Evolutionary conservation across 2,329 filamentous ascomycete species (phyloP).

Genomic region (Colletotrichum lupini): DNA sequence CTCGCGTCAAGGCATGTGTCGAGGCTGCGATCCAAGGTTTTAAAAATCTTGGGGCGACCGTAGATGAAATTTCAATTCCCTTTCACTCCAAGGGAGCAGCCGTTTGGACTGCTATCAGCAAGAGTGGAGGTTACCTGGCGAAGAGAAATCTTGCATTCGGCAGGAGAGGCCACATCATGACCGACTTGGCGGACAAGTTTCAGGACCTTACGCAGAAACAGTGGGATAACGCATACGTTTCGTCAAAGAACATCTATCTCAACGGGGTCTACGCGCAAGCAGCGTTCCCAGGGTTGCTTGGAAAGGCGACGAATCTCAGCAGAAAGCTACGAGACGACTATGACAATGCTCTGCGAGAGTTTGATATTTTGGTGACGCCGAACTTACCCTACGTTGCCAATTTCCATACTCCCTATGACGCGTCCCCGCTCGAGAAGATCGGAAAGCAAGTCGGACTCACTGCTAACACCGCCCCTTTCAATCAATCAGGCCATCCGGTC

Average conservation of each 20-base stretch:
- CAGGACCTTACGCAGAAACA: conserved; percentile 28
- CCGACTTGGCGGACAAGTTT: conserved; percentile 47
- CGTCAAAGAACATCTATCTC: conserved; percentile 55
- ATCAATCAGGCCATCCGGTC: conserved; percentile 60
- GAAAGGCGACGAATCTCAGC: conserved; percentile 17
- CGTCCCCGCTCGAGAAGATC: conserved; percentile 51
- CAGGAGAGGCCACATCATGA: conserved; percentile 37
- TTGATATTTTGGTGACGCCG: not conserved
- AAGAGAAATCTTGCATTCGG: conserved; percentile 21
- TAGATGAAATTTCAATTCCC: conserved; percentile 58
- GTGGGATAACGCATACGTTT: conserved; percentile 23
- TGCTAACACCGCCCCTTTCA: conserved; percentile 59
- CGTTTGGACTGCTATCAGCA: conserved; percentile 57
- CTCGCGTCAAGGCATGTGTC: conserved; percentile 45
- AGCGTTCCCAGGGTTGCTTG: not conserved
- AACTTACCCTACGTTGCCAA: conserved; percentile 20
- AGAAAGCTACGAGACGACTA: conserved; percentile 24
- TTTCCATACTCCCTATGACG: conserved; percentile 32
- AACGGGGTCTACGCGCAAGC: conserved; percentile 46
- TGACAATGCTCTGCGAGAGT: not conserved
- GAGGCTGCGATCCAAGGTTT: conserved; percentile 49
- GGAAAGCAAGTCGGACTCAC: conserved; percentile 56
- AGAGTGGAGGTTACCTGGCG: conserved; percentile 16
- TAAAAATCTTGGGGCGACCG: conserved; percentile 52
- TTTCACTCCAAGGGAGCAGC: conserved; percentile 58